Evolutionary conservation across 352 stramenopile species (phyloP), one percentile per base, ranked within the genome.

Genomic region (Phytophthora rubi): DNA sequence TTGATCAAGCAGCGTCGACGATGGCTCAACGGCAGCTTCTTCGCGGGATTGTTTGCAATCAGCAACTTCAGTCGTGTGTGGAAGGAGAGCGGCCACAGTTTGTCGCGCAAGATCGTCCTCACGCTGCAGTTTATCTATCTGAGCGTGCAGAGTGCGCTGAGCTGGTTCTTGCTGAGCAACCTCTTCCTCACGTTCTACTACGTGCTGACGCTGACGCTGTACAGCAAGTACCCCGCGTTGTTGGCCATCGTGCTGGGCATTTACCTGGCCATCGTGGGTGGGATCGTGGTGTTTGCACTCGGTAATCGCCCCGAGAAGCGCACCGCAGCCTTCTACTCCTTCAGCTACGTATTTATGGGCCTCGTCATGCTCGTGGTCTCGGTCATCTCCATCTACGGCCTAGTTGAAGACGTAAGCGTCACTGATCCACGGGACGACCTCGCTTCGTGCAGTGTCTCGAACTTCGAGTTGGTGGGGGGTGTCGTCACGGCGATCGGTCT

Each of bases 11-110:
- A 90, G 67, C 82, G 84, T 8, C 68, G 82, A 0, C 74, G 82
- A 9, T 90, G 80, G 82, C 70, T 90, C 28, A 90, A 92, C 45
- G 82, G 82, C 7, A 83, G 74, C 12, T 90, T 92, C 58, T 90
- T 92, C 32, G 82, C 78, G 3, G 77, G 78, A 4, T 56, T 90
- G 32, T 90, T 87, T 52, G 80, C 78, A 21, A 80, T 90, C 51
- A 81, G 69, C 54, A 83, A 86, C 53, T 87, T 85, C 61, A 65
- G 67, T 33, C 78, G 80, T n/a, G 71, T 90, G 10, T 90, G 81
- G 74, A 79, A 73, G 47, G 57, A 80, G 44, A 84, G 76, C 47
- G 68, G 59, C 30, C 79, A 86, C 53, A 76, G 60, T 39, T 55
- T 81, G 5, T 39, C 65, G 0, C 73, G 79, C 16, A 87, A 87